phyloP scores from a whole-genome alignment of 2,329 filamentous ascomycete genomes.

The Grosmannia penicillata region DNA sequence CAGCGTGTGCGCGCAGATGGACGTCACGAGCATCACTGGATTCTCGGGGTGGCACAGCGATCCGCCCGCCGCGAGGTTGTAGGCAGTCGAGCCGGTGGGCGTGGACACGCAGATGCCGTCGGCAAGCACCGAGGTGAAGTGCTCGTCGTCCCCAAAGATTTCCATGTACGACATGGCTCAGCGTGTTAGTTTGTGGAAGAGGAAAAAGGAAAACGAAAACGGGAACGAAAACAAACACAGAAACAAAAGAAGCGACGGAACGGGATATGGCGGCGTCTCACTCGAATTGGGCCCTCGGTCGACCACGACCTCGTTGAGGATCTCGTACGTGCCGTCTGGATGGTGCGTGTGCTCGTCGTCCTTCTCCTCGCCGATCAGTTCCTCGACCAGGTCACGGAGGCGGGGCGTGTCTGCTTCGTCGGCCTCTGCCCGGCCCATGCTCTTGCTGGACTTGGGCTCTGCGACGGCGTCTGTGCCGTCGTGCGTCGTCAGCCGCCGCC shows the following conservation, averaged over 20 bases:
- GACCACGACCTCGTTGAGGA: conserved; percentile 92
- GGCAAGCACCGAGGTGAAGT: conserved; percentile 85
- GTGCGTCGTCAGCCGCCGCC: no score
- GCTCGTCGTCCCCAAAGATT: conserved; percentile 86
- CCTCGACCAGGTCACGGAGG: conserved; percentile 61
- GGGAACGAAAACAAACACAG: not conserved
- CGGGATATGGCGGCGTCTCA: conserved; percentile 37
- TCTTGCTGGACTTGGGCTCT: no score
- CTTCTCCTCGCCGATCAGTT: conserved; percentile 73
- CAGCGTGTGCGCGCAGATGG: conserved; percentile 87
- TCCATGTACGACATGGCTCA: conserved; percentile 81
- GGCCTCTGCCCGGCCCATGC: not conserved
- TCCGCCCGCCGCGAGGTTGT: conserved; percentile 90
- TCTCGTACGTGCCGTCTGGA: conserved; percentile 74
- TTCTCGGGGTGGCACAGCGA: conserved; percentile 93
- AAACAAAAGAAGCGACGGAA: not conserved
- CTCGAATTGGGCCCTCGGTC: conserved; percentile 88
- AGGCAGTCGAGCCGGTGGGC: conserved; percentile 86
- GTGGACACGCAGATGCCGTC: conserved; percentile 91
- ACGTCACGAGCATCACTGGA: conserved; percentile 84
- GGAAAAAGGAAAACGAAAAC: not conserved
- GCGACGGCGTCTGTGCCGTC: no score
- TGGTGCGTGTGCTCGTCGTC: conserved; percentile 75
- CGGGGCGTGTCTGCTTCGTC: conserved; percentile 19
- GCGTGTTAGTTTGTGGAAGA: not conserved